A percentile compares a stretch with the other conserved stretches of the same genome.
phyloP scores from a whole-genome alignment of 768 basidiomycete species.

The Cystobasidium ongulense region DNA sequence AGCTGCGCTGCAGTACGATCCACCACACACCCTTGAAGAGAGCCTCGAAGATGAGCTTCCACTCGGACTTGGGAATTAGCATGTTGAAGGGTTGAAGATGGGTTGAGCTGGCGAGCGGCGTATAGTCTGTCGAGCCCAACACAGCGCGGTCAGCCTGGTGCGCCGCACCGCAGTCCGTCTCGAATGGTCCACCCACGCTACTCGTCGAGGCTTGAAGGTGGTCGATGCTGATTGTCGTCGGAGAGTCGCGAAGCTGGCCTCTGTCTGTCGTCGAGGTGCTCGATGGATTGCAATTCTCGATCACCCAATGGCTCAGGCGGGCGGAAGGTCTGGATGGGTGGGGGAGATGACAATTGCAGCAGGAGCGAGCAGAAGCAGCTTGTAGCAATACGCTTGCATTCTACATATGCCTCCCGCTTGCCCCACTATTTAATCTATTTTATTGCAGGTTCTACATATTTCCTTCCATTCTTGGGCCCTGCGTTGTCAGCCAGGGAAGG shows the following conservation, averaged over 20 bases:
- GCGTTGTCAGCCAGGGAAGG: neutral
- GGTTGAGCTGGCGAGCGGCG: neutral
- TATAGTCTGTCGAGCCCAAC: neutral
- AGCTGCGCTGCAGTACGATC: neutral
- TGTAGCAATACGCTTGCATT: neutral
- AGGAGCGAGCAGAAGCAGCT: neutral
- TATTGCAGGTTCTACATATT: neutral
- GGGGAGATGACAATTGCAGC: neutral
- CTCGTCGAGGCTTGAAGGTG: neutral
- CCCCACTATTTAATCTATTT: neutral
- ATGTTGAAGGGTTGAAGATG: constrained; percentile 48
- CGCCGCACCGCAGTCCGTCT: too few species aligned
- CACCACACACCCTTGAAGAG: constrained; percentile 90
- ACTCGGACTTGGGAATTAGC: constrained; percentile 94
- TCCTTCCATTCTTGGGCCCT: too few species aligned
- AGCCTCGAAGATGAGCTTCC: constrained; percentile 93
- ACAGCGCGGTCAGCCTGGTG: too few species aligned
- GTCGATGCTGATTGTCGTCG: neutral
- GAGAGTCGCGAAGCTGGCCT: neutral
- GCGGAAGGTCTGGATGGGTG: neutral
- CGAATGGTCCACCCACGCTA: neutral
- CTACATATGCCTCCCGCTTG: neutral
- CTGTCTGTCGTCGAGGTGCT: neutral
- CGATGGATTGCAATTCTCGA: neutral
- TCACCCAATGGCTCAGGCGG: neutral